Evolutionary conservation across 2,329 filamentous ascomycete genomes (phyloP), one percentile per base, ranked within the genome.

Genomic region (Verticillium klebahnii): DNA sequence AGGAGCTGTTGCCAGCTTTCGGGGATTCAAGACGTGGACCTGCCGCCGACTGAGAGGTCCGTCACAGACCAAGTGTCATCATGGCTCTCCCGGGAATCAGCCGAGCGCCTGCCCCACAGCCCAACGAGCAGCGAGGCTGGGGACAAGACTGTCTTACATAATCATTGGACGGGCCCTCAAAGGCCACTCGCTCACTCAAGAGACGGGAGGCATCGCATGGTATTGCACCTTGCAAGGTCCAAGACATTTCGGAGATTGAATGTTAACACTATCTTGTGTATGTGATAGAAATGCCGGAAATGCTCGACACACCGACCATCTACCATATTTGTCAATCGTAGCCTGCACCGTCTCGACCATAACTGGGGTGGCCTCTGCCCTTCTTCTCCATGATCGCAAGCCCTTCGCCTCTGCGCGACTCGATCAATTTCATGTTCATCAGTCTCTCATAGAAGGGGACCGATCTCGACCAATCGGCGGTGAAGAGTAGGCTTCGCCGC

Each of bases 401-500:
- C 6, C 56, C 45, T 2, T 64, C 68, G 5, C 19, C 39, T 7
- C 14, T 52, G 29, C 45, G 55, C 0, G 59, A 32, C 32, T 66
- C 69, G 0, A 73, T 23, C 29, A 75, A 50, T 3, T 60, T 59
- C 73, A 74, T 74, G n/a, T 62, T 67, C 68, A 76, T 61, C 0
- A 74, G 8, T 34, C 65, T 68, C 50, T 69, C 60, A 12, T 76
- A 76, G 1, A 75, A 75, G 0, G 73, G 73, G 2, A 75, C 73
- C 1, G 69, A 71, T 7, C 66, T 59, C 5, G 72, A 63, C 73
- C 73, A 75, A 50, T 72, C 66, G 3, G 32, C 57, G n/a, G 83
- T 81, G 67, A 87, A 73, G 61, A 90, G 74, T 73, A 89, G 77
- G 17, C 84, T 75, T 23, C 85, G 78, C 56, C 89, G 78, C 69